These are phyloP conservation scores for Ophiostoma fasciatum DNA, from an alignment of 2,329 filamentous ascomycete genomes.

Conservation along the genomic window DNA sequence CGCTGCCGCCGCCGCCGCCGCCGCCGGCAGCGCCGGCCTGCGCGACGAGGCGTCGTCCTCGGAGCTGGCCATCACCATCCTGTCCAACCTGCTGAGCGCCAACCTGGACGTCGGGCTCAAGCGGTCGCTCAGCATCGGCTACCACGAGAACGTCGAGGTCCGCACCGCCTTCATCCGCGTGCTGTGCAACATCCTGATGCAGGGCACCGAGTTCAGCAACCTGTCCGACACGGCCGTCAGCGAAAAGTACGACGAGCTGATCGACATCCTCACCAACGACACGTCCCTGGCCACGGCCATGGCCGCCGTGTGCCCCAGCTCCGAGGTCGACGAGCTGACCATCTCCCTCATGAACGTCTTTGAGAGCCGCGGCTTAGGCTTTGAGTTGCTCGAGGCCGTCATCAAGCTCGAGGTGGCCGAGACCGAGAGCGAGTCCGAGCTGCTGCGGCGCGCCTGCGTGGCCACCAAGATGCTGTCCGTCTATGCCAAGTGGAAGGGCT, in stretches of 20 bases:
- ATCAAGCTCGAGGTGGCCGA: slow-evolving; percentile 56
- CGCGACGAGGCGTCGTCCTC: background rate
- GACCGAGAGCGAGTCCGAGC: slow-evolving; percentile 54
- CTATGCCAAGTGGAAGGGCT: slow-evolving; percentile 58
- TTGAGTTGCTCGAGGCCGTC: slow-evolving; percentile 48
- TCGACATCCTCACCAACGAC: slow-evolving; percentile 48
- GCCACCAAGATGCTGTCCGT: slow-evolving; percentile 60
- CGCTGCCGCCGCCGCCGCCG: no score
- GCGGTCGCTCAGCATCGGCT: slow-evolving; percentile 54
- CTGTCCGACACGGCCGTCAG: slow-evolving; percentile 51
- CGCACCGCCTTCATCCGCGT: slow-evolving; percentile 57
- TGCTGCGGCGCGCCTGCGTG: slow-evolving; percentile 52
- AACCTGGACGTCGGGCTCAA: slow-evolving; percentile 60
- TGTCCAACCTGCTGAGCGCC: slow-evolving; percentile 54
- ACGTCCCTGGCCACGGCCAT: slow-evolving; percentile 48
- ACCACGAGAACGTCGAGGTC: slow-evolving; percentile 55
- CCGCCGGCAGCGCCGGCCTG: no score
- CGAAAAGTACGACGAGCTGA: slow-evolving; percentile 52
- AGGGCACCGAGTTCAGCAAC: slow-evolving; percentile 56
- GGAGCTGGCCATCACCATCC: slow-evolving; percentile 50
- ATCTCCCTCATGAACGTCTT: slow-evolving; percentile 56
- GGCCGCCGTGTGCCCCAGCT: slow-evolving; percentile 50
- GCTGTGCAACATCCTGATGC: slow-evolving; percentile 55
- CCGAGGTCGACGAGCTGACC: slow-evolving; percentile 54
- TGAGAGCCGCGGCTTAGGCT: slow-evolving; percentile 47